Base-by-base conservation (phyloP, 805 yeast species). In the Wickerhamomyces sydowiorum region DNA sequence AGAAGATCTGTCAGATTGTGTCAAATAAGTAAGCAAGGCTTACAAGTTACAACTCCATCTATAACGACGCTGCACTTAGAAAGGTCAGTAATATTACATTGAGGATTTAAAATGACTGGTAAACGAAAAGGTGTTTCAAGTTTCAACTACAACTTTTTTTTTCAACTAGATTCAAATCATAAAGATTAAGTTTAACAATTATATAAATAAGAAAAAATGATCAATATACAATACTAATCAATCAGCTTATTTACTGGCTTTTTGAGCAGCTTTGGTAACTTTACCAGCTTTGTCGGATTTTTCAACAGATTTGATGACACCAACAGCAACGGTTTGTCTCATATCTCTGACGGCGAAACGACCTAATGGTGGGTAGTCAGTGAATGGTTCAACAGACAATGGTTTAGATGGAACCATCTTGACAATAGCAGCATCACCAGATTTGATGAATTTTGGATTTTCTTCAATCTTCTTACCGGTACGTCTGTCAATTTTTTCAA, bases 271-370 rank as follows among this genome's bases (percentile, higher is more conserved):
- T 88, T 87, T 87, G 89, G 96, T 86, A 64, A 86, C 93, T 89
- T 87, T 86, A 75, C 88, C 90, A 65, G 88, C 86, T 66, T 72
- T 75, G 74, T 80, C 83, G 58, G 86, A 66, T 85, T 88, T 88
- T 66, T 78, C 95, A 62, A 88, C 96, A 54, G 88, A 73, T 84
- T 89, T 89, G 91, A 89, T 86, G 70, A 90, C 97, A 90, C 96
- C 96, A 71, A 90, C 97, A 70, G 97, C 97, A 65, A 90, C 97
- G 64, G 97, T 90, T 78, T 89, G 96, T 86, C 97, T 86, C 97
- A 89, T 89, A 78, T 89, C 97, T 86, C 97, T 90, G 81, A 89
- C 96, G 70, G 91, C 91, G 78, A 90, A 82, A 85, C 98, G 88
- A 80, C 96, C 93, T 73, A 91, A 75, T 80, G 96, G 98, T 72